phyloP scores from a whole-genome alignment of 306 rosid species.

The Leucaena leucocephala region DNA sequence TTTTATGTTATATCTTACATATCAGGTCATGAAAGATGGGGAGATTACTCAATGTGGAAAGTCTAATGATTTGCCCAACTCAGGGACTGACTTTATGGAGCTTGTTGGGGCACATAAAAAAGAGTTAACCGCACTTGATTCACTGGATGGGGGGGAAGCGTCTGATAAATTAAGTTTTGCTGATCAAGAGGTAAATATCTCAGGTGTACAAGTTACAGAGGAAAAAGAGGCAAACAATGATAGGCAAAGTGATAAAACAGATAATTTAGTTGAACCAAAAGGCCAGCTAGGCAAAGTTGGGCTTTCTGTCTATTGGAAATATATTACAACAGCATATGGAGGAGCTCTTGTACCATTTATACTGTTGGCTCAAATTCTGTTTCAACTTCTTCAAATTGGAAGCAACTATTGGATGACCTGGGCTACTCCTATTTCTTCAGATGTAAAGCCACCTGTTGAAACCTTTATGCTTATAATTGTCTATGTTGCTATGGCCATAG shows the following conservation, averaged over 20 bases:
- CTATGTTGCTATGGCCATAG: conserved; percentile 70
- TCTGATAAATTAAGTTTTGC: conserved; percentile 36
- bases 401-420: conserved; percentile 98
- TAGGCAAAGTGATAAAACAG: conserved; percentile 26
- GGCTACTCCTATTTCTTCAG: conserved; percentile 75
- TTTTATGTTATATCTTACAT: conserved; percentile 3
- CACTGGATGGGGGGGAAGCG: conserved; percentile 35
- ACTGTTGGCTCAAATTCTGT: conserved; percentile 63
- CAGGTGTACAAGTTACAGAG: conserved; percentile 29
- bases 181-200: conserved; percentile 36
- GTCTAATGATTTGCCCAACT: not conserved
- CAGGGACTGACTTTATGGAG: conserved; percentile 73
- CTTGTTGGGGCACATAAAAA: conserved; percentile 84
- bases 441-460: conserved; percentile 49
- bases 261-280: conserved; percentile 40
- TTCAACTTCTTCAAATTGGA: conserved; percentile 79
- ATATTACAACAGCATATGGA: conserved; percentile 67
- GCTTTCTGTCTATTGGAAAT: conserved; percentile 70
- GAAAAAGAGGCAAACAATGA: conserved; percentile 38
- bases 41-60: conserved; percentile 73
- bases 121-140: conserved; percentile 65
- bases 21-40: conserved; percentile 86
- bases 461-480: conserved; percentile 54
- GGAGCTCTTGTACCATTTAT: conserved; percentile 85
- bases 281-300: conserved; percentile 82